Evolutionary conservation across 2,329 filamentous ascomycete species (phyloP), one percentile per base, ranked within the genome.

Genomic region (Trichoderma semiorbis): DNA sequence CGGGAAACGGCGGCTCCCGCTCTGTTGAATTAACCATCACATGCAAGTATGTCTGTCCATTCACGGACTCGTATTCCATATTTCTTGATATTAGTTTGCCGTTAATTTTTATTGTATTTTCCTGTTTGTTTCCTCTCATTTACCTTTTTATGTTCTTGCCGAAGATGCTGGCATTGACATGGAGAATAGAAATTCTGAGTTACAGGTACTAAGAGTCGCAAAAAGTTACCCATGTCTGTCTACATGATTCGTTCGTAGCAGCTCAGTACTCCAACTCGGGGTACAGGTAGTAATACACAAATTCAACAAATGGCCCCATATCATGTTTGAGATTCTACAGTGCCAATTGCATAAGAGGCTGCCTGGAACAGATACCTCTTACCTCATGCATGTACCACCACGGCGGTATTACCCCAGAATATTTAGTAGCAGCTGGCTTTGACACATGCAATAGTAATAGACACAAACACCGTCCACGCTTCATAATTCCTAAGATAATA

Each of bases 81-180:
- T n/a, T 1, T 21, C 18, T 21, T 21, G n/a, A 47, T 16, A 14
- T 39, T 39, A 3, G 36, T 8, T 39, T 39, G 36, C 1, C 7
- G 0, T 8, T 8, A 39, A 0, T 39, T 1, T 4, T 2, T 8
- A 39, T 1, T 8, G 3, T 39, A 8, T 18, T 8, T 0, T 8
- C 0, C 4, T 39, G 0, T 10, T 43, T n/a, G 2, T 18, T 43
- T 47, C 8, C 4, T n/a, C 10, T 21, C 1, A 21, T 21, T 47
- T 47, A 11, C 30, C 10, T 4, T 11, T 32, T 11, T 32, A 32
- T 32, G 3, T 32, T 32, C 30, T 32, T 32, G 30, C 30, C 10
- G 8, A 36, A 16, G 36, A 39, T 39, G 36, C 16, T 39, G 14
- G 5, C 14, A 39, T 39, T 39, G 16, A 1, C 1, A 18, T 39